Conservation (phyloP, 2,329 filamentous ascomycete species). For the Neocatenulostroma microsporum region DNA sequence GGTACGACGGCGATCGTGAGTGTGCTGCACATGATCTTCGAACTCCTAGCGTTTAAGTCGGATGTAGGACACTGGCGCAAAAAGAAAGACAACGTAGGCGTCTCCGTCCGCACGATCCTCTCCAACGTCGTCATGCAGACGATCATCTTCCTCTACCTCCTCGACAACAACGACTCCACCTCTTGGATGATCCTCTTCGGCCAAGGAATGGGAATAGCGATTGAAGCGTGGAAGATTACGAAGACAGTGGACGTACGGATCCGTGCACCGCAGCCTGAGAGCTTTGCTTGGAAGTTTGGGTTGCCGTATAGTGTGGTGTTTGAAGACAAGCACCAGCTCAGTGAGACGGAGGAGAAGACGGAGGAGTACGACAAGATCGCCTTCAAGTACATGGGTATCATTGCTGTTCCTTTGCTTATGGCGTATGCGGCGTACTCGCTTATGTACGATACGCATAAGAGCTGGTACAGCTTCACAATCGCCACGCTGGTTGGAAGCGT, state of each 20-base stretch:
- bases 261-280: slow-evolving; percentile 59
- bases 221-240: slow-evolving; percentile 91
- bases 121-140: slow-evolving; percentile 97
- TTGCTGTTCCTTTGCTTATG: slow-evolving; percentile 78
- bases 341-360: slow-evolving; percentile 92
- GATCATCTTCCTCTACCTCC: slow-evolving; percentile 90
- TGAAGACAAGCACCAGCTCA: slow-evolving; percentile 94
- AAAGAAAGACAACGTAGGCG: slow-evolving; percentile 98
- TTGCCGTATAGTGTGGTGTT: slow-evolving; percentile 71
- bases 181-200: slow-evolving; percentile 98
- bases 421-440: slow-evolving; percentile 90
- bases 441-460: slow-evolving; percentile 90
- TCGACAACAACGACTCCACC: slow-evolving; percentile 96
- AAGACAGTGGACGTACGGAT: slow-evolving; percentile 86
- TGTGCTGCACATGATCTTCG: slow-evolving; percentile 87
- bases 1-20: slow-evolving; percentile 76
- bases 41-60: slow-evolving; percentile 92
- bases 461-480: slow-evolving; percentile 85
- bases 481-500: slow-evolving; percentile 91
- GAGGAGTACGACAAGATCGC: slow-evolving; percentile 97
- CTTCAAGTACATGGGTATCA: slow-evolving; percentile 92
- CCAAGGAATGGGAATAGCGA: slow-evolving; percentile 73
- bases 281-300: slow-evolving; percentile 35
- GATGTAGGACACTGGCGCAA: slow-evolving; percentile 97
- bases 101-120: slow-evolving; percentile 89